Base-by-base conservation (phyloP, 2,329 filamentous ascomycete species). In the Leptosphaerulina australis region DNA sequence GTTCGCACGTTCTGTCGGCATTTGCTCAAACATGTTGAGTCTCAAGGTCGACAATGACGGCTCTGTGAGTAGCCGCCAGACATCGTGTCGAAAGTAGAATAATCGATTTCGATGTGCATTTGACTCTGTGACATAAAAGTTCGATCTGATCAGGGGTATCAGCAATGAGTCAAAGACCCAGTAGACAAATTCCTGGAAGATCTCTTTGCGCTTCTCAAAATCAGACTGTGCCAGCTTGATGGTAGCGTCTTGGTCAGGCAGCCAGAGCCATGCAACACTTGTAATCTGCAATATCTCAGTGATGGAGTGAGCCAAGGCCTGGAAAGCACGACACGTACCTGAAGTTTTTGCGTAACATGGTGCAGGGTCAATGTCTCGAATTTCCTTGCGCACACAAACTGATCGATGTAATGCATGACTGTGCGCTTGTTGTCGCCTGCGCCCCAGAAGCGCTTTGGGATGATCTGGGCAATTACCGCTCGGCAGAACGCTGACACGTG, bases 121-220 rank as follows among this genome's bases (percentile, higher is more conserved):
- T 0, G 91, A 94, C 70, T 99, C 94, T 0, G 94, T 99, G 28
- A 97, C 89, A 67, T 97, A 93, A 65, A 99, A 99, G 64, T 94
- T 92, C 55, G 84, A 86, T 25, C 90, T 85, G 37, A 97, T 82
- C 6, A 99, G 79, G 8, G 94, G 93, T 62, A 97, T 88, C 47
- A 99, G 68, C 17, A 97, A 79, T 0, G 92, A 97, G 72, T 99
- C 94, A 64, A 99, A 94, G 3, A 96, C 59, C 69, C 92, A 99
- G 74, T 97, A 97, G 5, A 97, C 64, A 50, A 97, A 86, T 69
- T 99, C 94, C 44, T 85, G 75, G 38, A 97, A 83, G 0, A 97
- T 79, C 65, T 97, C 89, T 20, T 76, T 78, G 9, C 92, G 86
- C 71, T 97, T 97, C 5, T 76, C 74, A 22, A 83, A 77, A 66